Evolutionary conservation across 495 filamentous ascomycete species (phyloP), one percentile per base, ranked within the genome.

Genomic region (Choiromyces venosus): DNA sequence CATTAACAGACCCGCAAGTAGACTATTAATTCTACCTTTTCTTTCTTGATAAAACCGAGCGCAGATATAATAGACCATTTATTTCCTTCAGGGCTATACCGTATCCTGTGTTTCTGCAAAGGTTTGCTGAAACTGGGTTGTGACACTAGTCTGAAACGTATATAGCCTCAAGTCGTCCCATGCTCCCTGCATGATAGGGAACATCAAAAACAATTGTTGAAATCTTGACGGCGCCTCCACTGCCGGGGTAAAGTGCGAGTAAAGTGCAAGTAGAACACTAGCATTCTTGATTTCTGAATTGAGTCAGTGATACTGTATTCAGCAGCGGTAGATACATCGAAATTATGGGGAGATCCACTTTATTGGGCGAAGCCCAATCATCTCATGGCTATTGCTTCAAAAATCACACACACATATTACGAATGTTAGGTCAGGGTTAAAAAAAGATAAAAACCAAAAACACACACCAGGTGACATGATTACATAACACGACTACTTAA

Each of bases 131-230:
- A 77, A 77, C 75, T 56, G 75, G 35, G 19, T 67, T 46, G 69
- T 76, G 61, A 70, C 66, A 77, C 75, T 67, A 42, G 74, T 19
- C 67, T 77, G 74, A 77, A 77, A 76, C 74, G 64, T 40, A 29
- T 52, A n/a, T 68, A 36, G 69, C 42, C 56, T 74, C 72, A 72
- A 25, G 52, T 25, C 21, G 46, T 61, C 25, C 29, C 46, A 52
- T 52, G 46, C 46, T 61, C 12, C 52, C 25, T 61, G 52, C 52
- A 29, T 61, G 25, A 61, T 33, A 16, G 25, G 21, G 46, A 25
- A 52, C 1, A n/a, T 25, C 46, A n/a, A 52, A n/a, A 52, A 25
- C 46, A 52, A n/a, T 52, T 25, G 52, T 61, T 61, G 52, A 61
- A 33, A 33, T 61, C 52, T 61, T 61, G 25, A 61, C 52, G 52